Evolutionary conservation across 179 eudicot genomes (phyloP).

Genomic region (Patellifolia procumbens): DNA sequence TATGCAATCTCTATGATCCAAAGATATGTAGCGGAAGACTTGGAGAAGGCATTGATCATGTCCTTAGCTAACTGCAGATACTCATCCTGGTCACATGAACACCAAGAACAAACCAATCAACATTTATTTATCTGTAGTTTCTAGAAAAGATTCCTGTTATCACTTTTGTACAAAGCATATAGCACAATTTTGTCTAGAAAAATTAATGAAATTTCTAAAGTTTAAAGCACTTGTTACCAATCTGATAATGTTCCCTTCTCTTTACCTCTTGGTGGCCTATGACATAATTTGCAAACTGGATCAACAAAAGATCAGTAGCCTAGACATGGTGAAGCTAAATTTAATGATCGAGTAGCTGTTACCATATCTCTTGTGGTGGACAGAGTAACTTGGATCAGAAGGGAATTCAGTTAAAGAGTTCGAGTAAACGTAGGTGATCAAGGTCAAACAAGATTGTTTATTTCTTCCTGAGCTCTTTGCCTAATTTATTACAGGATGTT

Average conservation of each 20-base stretch:
- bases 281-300: background rate
- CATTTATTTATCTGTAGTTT: conserved; percentile 16
- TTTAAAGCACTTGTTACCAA: too few relatives aligned
- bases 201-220: too few relatives aligned
- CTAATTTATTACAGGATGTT: too few relatives aligned
- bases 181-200: too few relatives aligned
- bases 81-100: conserved; percentile 2
- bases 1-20: conserved; percentile 16
- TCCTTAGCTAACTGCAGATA: conserved; percentile 13
- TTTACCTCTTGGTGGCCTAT: background rate
- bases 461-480: too few relatives aligned
- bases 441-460: background rate
- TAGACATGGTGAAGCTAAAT: too few relatives aligned
- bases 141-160: background rate
- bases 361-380: background rate
- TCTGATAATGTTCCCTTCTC: background rate
- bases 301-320: too few relatives aligned
- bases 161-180: background rate
- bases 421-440: background rate
- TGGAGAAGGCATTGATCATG: conserved; percentile 8
- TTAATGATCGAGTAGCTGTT: too few relatives aligned
- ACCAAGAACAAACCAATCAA: background rate
- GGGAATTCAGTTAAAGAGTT: background rate
- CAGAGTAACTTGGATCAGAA: background rate
- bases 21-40: conserved; percentile 6